Percentiles rank a stretch among this genome's conserved stretches.
phyloP scores from a whole-genome alignment of 148 eudicot species.

The Gaultheria prostrata region DNA sequence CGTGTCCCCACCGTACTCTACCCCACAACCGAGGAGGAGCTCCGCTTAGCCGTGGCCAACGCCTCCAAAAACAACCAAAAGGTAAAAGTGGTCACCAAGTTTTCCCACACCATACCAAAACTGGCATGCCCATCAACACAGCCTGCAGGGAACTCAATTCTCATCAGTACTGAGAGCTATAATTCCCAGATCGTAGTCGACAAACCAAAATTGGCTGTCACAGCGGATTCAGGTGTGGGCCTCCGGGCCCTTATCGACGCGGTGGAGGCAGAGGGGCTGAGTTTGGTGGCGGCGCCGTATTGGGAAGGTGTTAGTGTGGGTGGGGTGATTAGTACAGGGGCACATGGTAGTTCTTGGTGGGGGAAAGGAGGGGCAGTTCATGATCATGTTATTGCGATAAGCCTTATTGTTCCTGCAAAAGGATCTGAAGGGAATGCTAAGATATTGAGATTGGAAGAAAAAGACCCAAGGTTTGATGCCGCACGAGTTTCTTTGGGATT shows the following conservation, averaged over 20 bases:
- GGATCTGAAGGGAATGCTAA: constrained; percentile 62
- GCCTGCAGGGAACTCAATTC: constrained; percentile 23
- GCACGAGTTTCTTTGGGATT: constrained; percentile 76
- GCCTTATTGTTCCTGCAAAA: constrained; percentile 43
- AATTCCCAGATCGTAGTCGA: constrained; percentile 40
- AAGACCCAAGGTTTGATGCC: constrained; percentile 48
- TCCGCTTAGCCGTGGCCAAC: constrained; percentile 49
- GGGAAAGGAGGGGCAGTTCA: constrained; percentile 79
- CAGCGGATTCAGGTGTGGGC: constrained; percentile 65
- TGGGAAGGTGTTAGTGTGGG: constrained; percentile 84
- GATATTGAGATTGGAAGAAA: constrained; percentile 33
- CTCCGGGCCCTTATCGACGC: constrained; percentile 52
- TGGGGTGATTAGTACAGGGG: constrained; percentile 63
- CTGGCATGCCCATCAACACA: constrained; percentile 52
- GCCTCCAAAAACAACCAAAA: constrained; percentile 44
- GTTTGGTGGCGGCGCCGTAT: constrained; percentile 72
- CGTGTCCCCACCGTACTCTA: constrained; percentile 29
- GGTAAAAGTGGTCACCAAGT: constrained; percentile 63
- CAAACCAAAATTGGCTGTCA: constrained; percentile 31
- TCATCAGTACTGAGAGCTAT: constrained; percentile 62
- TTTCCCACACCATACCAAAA: constrained; percentile 79
- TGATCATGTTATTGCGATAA: constrained; percentile 65
- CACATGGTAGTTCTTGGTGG: constrained; percentile 95
- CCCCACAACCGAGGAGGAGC: constrained; percentile 62
- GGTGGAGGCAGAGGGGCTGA: constrained; percentile 51